Evolutionary conservation across 352 stramenopile species (phyloP), one percentile per base, ranked within the genome.

Genomic region (Phytophthora syringae): DNA sequence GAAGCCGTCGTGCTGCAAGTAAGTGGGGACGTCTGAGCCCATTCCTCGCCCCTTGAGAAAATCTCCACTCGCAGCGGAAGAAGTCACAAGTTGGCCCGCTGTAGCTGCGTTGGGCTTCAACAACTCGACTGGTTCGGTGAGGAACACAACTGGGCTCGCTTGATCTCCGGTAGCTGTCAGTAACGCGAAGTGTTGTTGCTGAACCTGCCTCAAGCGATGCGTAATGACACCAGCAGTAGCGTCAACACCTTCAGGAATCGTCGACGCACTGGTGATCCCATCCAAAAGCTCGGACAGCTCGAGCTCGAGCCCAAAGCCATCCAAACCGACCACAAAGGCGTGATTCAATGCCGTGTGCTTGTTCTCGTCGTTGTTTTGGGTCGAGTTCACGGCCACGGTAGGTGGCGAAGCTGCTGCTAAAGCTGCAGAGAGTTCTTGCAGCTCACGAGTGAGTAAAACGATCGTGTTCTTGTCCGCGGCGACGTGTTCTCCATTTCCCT

Each of bases 381-480:
- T 45, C 2, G 37, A 47, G 20, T 24, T 49, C 13, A 6, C 1
- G 3, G 15, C 34, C 30, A 39, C 59, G 7, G 39, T 27, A 5
- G 36, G 3, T 13, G 24, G 30, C 22, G 37, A n/a, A 25, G 22
- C 25, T 24, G 45, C 22, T 28, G 48, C 25, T 47, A 69, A 22
- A 55, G 65, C 52, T 3, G 52, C 47, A 37, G 78, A 72, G 12
- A 88, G 59, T 0, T 89, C 79, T 34, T 92, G 82, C 1, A 91
- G 15, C 5, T 92, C 85, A 1, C 58, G 75, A 22, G 76, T 84
- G 15, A 93, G 68, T 39, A 90, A 55, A 4, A 70, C 59, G 39
- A 92, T 93, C 3, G 81, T 90, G 7, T 80, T 75, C 50, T 82
- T 89, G 53, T 93, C 82, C 1, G 80, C 82, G 1, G 80, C 79